phyloP scores from a whole-genome alignment of 106 monocot genomes.

The Agapanthus africanus region DNA sequence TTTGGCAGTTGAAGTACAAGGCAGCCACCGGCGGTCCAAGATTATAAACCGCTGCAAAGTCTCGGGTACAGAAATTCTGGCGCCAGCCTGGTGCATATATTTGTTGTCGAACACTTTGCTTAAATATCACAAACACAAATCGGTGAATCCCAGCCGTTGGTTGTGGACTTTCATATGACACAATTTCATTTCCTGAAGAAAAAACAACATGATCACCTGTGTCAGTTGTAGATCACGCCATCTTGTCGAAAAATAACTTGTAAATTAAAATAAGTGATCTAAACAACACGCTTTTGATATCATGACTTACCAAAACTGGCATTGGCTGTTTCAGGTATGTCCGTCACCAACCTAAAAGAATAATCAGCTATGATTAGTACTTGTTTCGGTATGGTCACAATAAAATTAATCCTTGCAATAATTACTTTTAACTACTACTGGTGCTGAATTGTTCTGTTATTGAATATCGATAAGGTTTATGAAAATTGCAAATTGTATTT shows the following conservation, averaged over 20 bases:
- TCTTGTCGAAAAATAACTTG: neutral
- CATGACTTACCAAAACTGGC: slow-evolving; percentile 48
- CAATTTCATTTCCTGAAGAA: slow-evolving; percentile 32
- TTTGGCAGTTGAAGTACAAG: slow-evolving; percentile 45
- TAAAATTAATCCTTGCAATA: neutral
- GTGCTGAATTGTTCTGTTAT: neutral
- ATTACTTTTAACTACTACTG: neutral
- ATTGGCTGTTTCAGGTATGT: slow-evolving; percentile 59
- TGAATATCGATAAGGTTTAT: neutral
- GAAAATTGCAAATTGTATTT: neutral
- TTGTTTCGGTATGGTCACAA: neutral
- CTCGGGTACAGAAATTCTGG: slow-evolving; percentile 33
- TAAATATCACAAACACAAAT: slow-evolving; percentile 33
- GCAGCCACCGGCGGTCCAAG: slow-evolving; percentile 38
- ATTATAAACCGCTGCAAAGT: slow-evolving; percentile 30
- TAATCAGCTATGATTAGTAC: neutral
- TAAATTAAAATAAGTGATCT: neutral
- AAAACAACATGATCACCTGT: neutral
- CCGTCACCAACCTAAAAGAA: slow-evolving; percentile 62
- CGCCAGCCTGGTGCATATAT: slow-evolving; percentile 40
- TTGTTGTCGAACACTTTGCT: slow-evolving; percentile 22
- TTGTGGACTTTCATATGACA: slow-evolving; percentile 34
- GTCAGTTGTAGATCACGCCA: neutral
- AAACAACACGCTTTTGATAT: neutral
- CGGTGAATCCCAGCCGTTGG: slow-evolving; percentile 43